Evolutionary conservation across 1,139 yeast genomes (phyloP).

Genomic region (Blastobotrys buckinghamii): DNA sequence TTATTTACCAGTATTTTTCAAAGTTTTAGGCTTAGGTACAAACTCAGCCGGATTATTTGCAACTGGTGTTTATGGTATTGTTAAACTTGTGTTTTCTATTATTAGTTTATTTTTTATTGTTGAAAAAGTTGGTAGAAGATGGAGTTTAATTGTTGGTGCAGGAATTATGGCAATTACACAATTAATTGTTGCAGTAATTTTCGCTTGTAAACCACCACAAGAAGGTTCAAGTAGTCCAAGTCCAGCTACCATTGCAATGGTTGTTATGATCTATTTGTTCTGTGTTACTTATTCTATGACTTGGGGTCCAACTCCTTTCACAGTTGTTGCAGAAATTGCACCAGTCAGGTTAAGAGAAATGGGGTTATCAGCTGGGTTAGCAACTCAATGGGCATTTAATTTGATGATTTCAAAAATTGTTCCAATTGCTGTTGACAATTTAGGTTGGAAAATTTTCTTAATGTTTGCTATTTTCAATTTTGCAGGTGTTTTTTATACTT

Average conservation of each 20-base stretch:
- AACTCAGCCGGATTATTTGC: slow-evolving; percentile 43
- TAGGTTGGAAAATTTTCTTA: slow-evolving; percentile 44
- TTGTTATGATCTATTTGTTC: slow-evolving; percentile 64
- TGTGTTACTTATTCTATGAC: slow-evolving; percentile 70
- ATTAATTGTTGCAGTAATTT: slow-evolving; percentile 29
- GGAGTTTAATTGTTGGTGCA: slow-evolving; percentile 47
- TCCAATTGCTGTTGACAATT: slow-evolving; percentile 33
- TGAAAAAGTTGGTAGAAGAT: slow-evolving; percentile 50
- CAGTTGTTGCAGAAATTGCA: slow-evolving; percentile 62
- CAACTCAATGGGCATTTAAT: slow-evolving; percentile 77
- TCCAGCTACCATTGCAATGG: slow-evolving; percentile 34
- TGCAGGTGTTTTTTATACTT: slow-evolving; percentile 12
- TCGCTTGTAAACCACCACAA: slow-evolving; percentile 17
- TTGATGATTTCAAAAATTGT: slow-evolving; percentile 51
- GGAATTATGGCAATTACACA: slow-evolving; percentile 41
- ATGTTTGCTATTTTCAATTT: slow-evolving; percentile 35
- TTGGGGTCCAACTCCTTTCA: slow-evolving; percentile 84
- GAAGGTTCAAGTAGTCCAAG: slow-evolving; percentile 7
- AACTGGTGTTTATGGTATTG: slow-evolving; percentile 31
- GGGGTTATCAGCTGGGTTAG: slow-evolving; percentile 60
- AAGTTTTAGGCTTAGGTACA: slow-evolving; percentile 42
- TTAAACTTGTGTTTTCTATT: slow-evolving; percentile 27
- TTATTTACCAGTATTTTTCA: slow-evolving; percentile 57
- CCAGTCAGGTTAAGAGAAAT: slow-evolving; percentile 68
- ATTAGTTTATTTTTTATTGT: slow-evolving; percentile 43